Base-by-base conservation (phyloP, 2,329 filamentous ascomycete species). In the Amylocarpus encephaloides region DNA sequence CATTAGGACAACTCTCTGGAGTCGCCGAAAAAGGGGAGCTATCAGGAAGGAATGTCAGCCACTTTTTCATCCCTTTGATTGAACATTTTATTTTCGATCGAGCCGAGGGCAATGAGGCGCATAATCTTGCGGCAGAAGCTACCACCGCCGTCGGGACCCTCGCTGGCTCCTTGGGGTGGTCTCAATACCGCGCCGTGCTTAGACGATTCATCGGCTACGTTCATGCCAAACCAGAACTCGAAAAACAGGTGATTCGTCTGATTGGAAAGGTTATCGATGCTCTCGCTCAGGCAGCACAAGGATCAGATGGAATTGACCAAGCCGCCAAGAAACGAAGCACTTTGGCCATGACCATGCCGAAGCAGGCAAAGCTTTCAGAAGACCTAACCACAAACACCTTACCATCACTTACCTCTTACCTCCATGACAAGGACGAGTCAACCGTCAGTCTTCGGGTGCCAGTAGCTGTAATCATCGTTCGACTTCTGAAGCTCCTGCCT, bases 21-120 rank as follows among this genome's bases (percentile, higher is more conserved):
- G 84, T 85, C 55, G 87, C 88, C 49, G 67, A 73, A 9, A 76
- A 76, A 49, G 75, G 79, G 11, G 75, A 80, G 43, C 73, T 98
- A 52, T 78, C 78, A 54, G 86, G 88, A 61, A 81, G 82, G 46
- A 95, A 95, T 62, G 76, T 95, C 55, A 83, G 85, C 51, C 85
- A 92, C 15, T 86, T 96, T 63, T 88, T 97, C 64, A 80, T 98
- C 36, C 94, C 93, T 0, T 74, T 98, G 16, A 75, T 97, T 9
- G 93, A 98, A 64, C 91, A 96, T 65, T 97, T 96, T 64, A 85
- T 96, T 19, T 92, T 95, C 64, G 86, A 90, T 51, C 82, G 86
- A 52, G 80, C 79, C 4, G 86, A 89, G 43, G 75, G 77, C 7
- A 73, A 67, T 18, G 89, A 95, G 65, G 90, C 89, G 33, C 86